A percentile compares a stretch with the other conserved stretches of the same genome.
phyloP scores from a whole-genome alignment of 2,329 filamentous ascomycete genomes.

The Penicillium palitans region DNA sequence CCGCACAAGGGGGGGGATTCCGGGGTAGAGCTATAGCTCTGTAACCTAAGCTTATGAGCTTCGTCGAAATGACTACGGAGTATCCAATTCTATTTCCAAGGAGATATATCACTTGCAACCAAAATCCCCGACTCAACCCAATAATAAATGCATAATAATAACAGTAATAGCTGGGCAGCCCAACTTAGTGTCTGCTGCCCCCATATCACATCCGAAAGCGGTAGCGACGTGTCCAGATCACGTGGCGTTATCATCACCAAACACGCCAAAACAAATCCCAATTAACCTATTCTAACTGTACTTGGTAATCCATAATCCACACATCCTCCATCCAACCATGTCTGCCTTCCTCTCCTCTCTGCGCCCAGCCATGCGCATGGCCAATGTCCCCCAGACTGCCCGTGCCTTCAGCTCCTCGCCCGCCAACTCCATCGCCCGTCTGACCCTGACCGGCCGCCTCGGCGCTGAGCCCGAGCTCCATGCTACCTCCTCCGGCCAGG shows the following conservation, averaged over 20 bases:
- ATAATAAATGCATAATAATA: not conserved
- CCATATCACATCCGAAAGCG: constrained; percentile 6
- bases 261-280: constrained; percentile 1
- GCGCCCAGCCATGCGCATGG: constrained; percentile 51
- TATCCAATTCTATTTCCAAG: not conserved
- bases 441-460: constrained; percentile 85
- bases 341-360: constrained; percentile 55
- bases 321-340: constrained; percentile 25
- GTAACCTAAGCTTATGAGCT: not conserved
- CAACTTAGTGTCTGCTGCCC: not conserved
- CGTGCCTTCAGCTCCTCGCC: constrained; percentile 75
- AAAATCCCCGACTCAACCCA: not conserved
- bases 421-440: constrained; percentile 66
- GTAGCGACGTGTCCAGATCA: not conserved
- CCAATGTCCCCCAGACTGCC: constrained; percentile 43
- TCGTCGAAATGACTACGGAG: not conserved
- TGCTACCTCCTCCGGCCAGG: constrained; percentile 67
- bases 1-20: not conserved
- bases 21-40: constrained; percentile 3
- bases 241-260: not conserved
- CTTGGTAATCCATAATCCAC: not conserved
- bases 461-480: constrained; percentile 74
- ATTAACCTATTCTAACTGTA: not conserved
- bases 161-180: not conserved
- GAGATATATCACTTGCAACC: not conserved